A percentile compares a stretch with the other conserved stretches of the same genome.
These are phyloP conservation scores for Botrytis pseudocinerea DNA, from an alignment of 2,329 filamentous ascomycete species.

Conservation along the genomic window DNA sequence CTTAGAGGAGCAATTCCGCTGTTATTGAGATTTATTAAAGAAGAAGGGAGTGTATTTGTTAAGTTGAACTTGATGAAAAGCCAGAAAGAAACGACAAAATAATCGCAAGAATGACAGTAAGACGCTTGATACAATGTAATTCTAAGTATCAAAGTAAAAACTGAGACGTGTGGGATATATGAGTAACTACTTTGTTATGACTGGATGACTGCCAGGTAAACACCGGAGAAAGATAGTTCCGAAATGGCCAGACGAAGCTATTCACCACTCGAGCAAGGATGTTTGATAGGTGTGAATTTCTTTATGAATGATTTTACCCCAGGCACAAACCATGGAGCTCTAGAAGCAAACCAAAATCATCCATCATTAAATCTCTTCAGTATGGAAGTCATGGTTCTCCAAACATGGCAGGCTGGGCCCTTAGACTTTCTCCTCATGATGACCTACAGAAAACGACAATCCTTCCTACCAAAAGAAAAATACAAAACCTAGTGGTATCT, in stretches of 20 bases:
- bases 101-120: not conserved
- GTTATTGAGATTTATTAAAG: not conserved
- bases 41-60: not conserved
- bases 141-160: not conserved
- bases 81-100: not conserved
- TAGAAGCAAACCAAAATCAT: not conserved
- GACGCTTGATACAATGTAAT: not conserved
- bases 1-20: not conserved
- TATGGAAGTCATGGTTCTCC: not conserved
- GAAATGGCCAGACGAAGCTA: not conserved
- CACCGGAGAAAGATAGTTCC: constrained; percentile 3
- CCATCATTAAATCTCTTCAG: not conserved
- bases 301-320: not conserved
- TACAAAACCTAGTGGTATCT: not conserved
- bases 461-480: not conserved
- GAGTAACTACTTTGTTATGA: not conserved
- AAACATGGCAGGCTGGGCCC: not conserved
- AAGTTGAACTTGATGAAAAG: not conserved
- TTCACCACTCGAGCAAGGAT: not conserved
- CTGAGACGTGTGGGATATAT: not conserved
- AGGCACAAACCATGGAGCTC: not conserved
- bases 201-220: not conserved
- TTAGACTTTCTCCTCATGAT: not conserved
- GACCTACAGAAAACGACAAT: not conserved
- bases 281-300: not conserved